Evolutionary conservation across 495 filamentous ascomycete genomes (phyloP).

Genomic region (Lophiotrema nucula): DNA sequence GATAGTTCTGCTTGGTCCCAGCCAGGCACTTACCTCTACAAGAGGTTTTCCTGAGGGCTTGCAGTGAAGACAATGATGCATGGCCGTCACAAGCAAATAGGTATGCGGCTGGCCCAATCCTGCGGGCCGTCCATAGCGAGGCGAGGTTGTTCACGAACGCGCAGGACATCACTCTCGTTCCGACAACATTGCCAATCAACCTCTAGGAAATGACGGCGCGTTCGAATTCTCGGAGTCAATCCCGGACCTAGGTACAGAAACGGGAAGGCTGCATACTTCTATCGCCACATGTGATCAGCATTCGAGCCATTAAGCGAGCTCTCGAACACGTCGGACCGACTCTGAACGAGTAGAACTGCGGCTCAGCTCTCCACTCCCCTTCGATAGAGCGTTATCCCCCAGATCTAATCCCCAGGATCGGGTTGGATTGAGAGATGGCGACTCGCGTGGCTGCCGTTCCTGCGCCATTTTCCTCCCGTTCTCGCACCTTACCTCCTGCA

Average conservation of each 20-base stretch:
- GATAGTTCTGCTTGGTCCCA: too few relatives aligned
- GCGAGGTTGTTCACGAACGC: too few relatives aligned
- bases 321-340: neutral
- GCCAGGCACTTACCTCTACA: too few relatives aligned
- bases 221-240: constrained; percentile 1
- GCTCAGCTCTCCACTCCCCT: neutral
- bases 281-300: constrained; percentile 9
- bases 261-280: neutral
- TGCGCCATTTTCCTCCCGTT: constrained; percentile 13
- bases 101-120: too few relatives aligned
- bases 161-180: too few relatives aligned
- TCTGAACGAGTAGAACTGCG: neutral
- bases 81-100: too few relatives aligned
- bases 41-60: too few relatives aligned
- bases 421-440: neutral
- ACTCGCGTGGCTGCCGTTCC: neutral
- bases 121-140: too few relatives aligned
- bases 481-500: neutral
- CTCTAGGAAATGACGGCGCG: too few relatives aligned
- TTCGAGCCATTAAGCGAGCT: too few relatives aligned
- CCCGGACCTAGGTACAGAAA: neutral
- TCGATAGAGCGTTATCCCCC: neutral
- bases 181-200: too few relatives aligned
- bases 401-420: neutral
- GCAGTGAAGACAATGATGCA: too few relatives aligned